Evolutionary conservation across 1,284 basidiomycete genomes (phyloP), one percentile per base, ranked within the genome.

Genomic region (Moesziomyces parantarcticus): DNA sequence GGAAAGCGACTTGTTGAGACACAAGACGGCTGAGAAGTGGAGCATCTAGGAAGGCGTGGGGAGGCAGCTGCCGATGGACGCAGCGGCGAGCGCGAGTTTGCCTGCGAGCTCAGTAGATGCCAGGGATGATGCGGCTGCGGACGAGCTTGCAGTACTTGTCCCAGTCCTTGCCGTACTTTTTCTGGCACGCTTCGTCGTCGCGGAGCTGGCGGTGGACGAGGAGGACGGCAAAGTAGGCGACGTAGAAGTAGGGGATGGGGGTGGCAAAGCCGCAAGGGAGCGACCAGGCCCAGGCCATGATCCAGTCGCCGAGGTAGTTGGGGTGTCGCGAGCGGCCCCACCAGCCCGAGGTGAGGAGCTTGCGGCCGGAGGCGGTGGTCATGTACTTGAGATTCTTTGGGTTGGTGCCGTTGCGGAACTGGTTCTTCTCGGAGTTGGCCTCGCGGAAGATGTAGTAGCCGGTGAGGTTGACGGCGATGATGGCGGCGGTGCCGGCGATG

Each of bases 231-330:
- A 99, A 99, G 87, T 95, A 86, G 68, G 87, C 84, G 43, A 93
- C 88, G 84, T 99, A 99, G 86, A 96, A 99, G 87, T 99, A 99
- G 3, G 96, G 94, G 81, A 99, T 88, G 8, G 95, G 95, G 0
- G 93, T 94, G 48, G 88, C 86, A 85, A 97, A 94, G 9, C 92
- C 94, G 1, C 93, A 96, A 0, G 97, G 93, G 16, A 99, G 88
- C 76, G 91, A 97, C 95, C 96, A 99, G 0, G 91, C 90, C 58
- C 92, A 85, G n/a, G 89, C 91, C 94, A 96, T 96, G 71, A 95
- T 85, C 65, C 92, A 86, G 81, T 95, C 94, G 44, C 93, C 93
- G 50, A 86, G 74, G 58, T 86, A 86, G 76, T 86, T 86, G 26
- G 97, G 97, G 85, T 99, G 97, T 49, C 93, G 89, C 2, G 92